Base-by-base conservation (phyloP, 129 eudicot genomes). In the Oenanthe sinensis region DNA sequence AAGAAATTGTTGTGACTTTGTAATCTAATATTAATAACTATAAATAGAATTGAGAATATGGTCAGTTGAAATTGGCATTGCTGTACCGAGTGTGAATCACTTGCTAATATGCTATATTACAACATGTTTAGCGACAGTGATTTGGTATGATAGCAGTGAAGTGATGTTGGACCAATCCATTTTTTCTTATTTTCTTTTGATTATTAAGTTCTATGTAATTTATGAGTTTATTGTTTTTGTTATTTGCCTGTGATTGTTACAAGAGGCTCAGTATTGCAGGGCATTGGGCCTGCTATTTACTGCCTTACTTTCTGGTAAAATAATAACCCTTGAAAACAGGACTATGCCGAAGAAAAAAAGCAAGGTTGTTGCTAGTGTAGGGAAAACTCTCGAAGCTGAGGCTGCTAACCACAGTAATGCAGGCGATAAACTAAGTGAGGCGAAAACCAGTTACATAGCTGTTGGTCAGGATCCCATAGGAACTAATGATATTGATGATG, bases 261-360 rank as follows among this genome's bases (percentile, higher is more conserved):
- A 16, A 7, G 47, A 37, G 45, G 28, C 74, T 70, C 74, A 33
- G n/a, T 39, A 19, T 24, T 70, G 47, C 74, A 14, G 74, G 42
- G 71, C 13, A 36, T 8, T 69, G 74, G 24, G n/a, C 74, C 46
- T 69, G 79, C 62, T 44, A 26, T 30, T 9, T 24, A 10, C 26
- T 62, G 37, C 42, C 45, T 69, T 60, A 42, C 65, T 49, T 28
- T 45, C 78, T 24, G 33, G 63, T n/a, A 52, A 16, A 79, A 42
- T 48, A 26, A 52, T n/a, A n/a, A n/a, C 28, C 24, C 58, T 52
- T 17, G n/a, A 74, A 58, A 60, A 45, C 17, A 63, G 37, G 71
- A 67, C 80, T 19, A 83, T 78, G 69, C 70, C 71, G 26, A 78
- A 83, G 80, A 84, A 81, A 80, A 80, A 86, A 78, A 82, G n/a